Evolutionary conservation across 2,329 filamentous ascomycete species (phyloP), one percentile per base, ranked within the genome.

Genomic region (Venturia aucupariae): DNA sequence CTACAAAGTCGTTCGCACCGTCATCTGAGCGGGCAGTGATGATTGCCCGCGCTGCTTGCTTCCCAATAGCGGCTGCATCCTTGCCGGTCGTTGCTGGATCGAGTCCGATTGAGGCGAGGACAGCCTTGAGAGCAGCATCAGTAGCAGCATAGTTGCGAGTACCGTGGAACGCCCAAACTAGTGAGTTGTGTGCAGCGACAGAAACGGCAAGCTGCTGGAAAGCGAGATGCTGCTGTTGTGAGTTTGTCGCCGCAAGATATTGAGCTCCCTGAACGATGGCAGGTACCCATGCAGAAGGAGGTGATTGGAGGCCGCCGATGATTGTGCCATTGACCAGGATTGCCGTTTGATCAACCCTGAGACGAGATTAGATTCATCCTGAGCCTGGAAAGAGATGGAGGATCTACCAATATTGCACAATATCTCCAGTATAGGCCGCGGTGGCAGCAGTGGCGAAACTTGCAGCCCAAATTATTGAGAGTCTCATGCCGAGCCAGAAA

Each of bases 191-290:
- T 15, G 71, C 71, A 3, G 70, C 71, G 59, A 72, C 68, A 19
- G 71, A 71, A 30, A 72, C 71, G 41, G 71, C 70, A 10, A 72
- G 65, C 46, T 72, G 71, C 64, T 71, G 71, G 63, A 70, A 72
- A 15, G 68, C 70, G 2, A 71, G 66, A 15, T 67, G 63, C 41
- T 69, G 67, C 30, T 67, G 63, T 10, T 67, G 61, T 57, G 65
- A 67, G 24, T 71, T 57, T 15, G 68, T 65, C 13, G 70, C 70
- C 27, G 70, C 69, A 7, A 68, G 67, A 51, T 70, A 72, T 30
- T 71, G 67, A 7, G 71, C 67, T 15, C 67, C 70, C 54, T 71
- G 70, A 5, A 71, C 68, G 10, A 72, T 67, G 10, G 70, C 71
- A 65, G 68, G 67, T 35, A 68, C 67, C 70, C 71, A 72, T 38